phyloP scores from a whole-genome alignment of 345 rosid genomes.

The Salix caprea region DNA sequence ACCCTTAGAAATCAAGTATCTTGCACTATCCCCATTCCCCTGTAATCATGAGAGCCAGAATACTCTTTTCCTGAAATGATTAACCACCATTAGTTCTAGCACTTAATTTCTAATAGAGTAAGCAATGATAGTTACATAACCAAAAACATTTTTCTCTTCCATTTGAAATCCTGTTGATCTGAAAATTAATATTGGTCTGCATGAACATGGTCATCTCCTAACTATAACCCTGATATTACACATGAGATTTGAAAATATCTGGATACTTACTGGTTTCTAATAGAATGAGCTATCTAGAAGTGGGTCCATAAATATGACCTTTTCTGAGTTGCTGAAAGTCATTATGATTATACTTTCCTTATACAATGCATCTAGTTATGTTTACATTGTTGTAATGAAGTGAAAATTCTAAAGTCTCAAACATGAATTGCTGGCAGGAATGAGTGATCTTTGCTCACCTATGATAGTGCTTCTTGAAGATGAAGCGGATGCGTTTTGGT shows the following conservation, averaged over 20 bases:
- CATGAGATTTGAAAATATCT: background rate
- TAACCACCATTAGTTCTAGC: background rate
- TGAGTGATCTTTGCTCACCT: constrained; percentile 99
- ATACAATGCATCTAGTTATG: background rate
- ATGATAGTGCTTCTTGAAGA: constrained; percentile 92
- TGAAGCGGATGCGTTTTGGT: constrained; percentile 99
- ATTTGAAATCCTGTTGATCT: background rate
- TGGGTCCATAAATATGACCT: background rate
- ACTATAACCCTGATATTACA: background rate
- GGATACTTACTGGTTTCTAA: background rate
- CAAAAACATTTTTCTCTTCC: background rate
- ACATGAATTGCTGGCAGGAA: constrained; percentile 43
- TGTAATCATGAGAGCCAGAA: background rate
- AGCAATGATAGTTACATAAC: background rate
- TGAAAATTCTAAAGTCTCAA: background rate
- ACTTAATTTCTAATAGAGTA: background rate
- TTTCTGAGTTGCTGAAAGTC: background rate
- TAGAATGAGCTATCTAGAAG: background rate
- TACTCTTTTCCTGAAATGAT: background rate
- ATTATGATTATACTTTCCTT: background rate
- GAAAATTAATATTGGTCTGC: background rate
- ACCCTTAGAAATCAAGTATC: background rate
- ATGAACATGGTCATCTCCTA: background rate
- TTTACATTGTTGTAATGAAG: background rate
- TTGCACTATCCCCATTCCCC: background rate